Evolutionary conservation across 192 early-diverging fungal genomes (phyloP), one percentile per base, ranked within the genome.

Genomic region (Physocladia obscura): DNA sequence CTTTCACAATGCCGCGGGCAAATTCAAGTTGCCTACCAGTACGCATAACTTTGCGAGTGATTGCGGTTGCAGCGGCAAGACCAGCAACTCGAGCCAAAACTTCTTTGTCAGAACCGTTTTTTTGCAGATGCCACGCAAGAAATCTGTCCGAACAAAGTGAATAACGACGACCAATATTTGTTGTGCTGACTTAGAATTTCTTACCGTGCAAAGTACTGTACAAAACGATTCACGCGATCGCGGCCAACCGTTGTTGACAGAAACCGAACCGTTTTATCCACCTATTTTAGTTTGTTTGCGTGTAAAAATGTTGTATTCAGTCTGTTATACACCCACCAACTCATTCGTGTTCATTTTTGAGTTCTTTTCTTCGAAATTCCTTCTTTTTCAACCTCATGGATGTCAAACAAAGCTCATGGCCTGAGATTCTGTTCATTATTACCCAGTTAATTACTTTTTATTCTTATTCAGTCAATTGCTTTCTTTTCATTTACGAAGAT

Each of bases 1-100:
- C 79, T 72, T 89, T 89, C 55, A 81, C 59, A 50, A 85, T 85
- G 17, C 37, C 52, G 52, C 15, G n/a, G 52, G 11, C 5, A 8
- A 22, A 15, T 8, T 54, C 52, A 54, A 27, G 52, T 8, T 27
- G 26, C 11, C 52, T 6, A 8, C 87, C 87, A 56, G 89, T 73
- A 49, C 89, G 84, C 81, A 73, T 85, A 84, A 88, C 79, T 70
- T 92, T 92, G 57, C 91, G 79, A 35, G 85, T 87, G 47, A 81
- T 68, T n/a, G 74, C 84, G 19, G 89, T 65, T 26, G 52, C 49
- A 2, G 47, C 84, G 81, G 88, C 87, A 27, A 93, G 79, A 67
- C 81, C 82, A 50, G 65, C 77, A 71, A 87, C 81, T 50, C 86
- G 81, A 22, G 74, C 79, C 24, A 91, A 69, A 22, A 74, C 76